Conservation (phyloP, 306 rosid genomes). For the Vachellia collinsii region DNA sequence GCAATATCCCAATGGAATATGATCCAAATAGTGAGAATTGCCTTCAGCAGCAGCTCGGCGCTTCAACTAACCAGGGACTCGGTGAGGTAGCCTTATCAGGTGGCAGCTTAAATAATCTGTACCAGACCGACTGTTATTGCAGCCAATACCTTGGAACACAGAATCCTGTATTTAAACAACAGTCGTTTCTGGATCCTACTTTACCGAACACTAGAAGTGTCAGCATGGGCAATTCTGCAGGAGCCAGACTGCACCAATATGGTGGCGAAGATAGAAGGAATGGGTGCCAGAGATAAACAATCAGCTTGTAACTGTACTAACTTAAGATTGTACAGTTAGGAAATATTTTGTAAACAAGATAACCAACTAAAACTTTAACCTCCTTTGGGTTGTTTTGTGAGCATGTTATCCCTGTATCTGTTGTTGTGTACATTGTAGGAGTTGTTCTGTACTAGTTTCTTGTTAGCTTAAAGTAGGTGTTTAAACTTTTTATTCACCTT, state of each 20-base stretch:
- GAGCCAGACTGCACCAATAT: conserved; percentile 37
- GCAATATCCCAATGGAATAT: conserved; percentile 55
- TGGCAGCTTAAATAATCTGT: conserved; percentile 34
- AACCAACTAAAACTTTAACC: conserved; percentile 24
- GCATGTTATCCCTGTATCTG: conserved; percentile 25
- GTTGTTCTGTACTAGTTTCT: conserved; percentile 28
- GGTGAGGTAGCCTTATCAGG: conserved; percentile 40
- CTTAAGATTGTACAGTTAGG: conserved; percentile 44
- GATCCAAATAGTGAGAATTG: conserved; percentile 51
- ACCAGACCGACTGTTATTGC: conserved; percentile 40
- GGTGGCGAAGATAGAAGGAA: conserved; percentile 51
- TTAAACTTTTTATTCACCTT: conserved; percentile 13
- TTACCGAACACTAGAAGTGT: conserved; percentile 33
- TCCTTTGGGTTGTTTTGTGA: conserved; percentile 27
- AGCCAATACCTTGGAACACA: conserved; percentile 38
- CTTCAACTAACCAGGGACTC: conserved; percentile 42
- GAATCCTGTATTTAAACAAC: conserved; percentile 38
- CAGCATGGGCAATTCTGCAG: conserved; percentile 45
- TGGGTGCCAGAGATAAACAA: conserved; percentile 43
- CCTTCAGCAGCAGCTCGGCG: conserved; percentile 55
- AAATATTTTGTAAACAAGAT: conserved; percentile 26
- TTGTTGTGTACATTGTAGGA: conserved; percentile 30
- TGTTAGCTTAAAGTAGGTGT: conserved; percentile 28
- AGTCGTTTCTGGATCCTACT: conserved; percentile 44
- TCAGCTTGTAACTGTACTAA: conserved; percentile 36